Evolutionary conservation across 192 early-diverging fungal species (phyloP).

Genomic region (Spinellus fusiger): DNA sequence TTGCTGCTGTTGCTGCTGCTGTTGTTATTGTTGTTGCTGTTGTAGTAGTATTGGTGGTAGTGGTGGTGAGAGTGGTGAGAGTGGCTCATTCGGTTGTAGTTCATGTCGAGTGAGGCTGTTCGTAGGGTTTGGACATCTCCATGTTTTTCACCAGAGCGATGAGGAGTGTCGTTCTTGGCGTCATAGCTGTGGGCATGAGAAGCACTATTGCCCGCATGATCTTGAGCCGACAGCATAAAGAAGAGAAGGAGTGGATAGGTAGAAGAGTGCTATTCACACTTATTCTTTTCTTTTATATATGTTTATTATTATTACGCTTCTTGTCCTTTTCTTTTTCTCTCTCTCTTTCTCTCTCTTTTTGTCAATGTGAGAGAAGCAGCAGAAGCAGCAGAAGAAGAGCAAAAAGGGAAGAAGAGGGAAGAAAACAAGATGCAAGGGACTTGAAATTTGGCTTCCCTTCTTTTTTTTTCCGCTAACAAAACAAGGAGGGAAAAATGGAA

Average conservation of each 20-base stretch:
- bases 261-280: neutral
- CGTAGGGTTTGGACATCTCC: too few relatives aligned
- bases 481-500: neutral
- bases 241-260: neutral
- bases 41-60: too few relatives aligned
- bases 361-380: neutral
- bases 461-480: neutral
- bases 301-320: constrained; percentile 1
- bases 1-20: neutral
- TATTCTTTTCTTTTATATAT: neutral
- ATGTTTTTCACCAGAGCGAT: neutral
- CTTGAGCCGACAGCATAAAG: neutral
- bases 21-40: too few relatives aligned
- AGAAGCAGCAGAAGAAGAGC: neutral
- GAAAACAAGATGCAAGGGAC: neutral
- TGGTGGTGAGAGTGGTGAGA: too few relatives aligned
- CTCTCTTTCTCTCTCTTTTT: neutral
- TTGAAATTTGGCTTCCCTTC: constrained; percentile 2
- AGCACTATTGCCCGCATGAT: neutral
- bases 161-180: neutral
- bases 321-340: constrained; percentile 1
- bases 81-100: too few relatives aligned
- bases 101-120: too few relatives aligned
- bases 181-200: neutral
- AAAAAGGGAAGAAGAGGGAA: constrained; percentile 1